Percentiles rank a stretch among this genome's conserved stretches.
Conservation (phyloP, 2,329 filamentous ascomycete genomes). For the Alternaria gaisen region DNA sequence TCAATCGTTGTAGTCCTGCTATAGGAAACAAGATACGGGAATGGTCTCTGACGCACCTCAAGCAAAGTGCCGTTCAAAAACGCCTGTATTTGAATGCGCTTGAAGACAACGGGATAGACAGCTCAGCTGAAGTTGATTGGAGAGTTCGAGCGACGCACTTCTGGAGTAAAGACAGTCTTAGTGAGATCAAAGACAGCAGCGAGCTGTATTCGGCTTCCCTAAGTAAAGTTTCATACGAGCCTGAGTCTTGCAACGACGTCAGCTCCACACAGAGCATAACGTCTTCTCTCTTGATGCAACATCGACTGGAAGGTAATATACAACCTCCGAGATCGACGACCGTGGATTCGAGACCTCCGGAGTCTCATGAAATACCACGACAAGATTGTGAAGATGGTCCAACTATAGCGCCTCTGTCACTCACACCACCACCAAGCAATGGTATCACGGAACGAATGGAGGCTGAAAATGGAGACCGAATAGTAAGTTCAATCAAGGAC, state of each 20-base stretch:
- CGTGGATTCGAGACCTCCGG: background rate
- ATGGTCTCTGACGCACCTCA: background rate
- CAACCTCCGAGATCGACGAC: background rate
- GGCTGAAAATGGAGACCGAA: background rate
- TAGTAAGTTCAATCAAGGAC: background rate
- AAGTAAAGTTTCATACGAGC: background rate
- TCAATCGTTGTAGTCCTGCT: no score
- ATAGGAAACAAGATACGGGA: background rate
- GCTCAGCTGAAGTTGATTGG: background rate
- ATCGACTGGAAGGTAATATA: background rate
- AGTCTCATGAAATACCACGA: background rate
- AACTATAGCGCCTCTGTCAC: background rate
- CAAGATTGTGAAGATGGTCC: background rate
- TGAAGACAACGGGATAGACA: background rate
- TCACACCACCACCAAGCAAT: background rate
- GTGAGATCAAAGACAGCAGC: background rate
- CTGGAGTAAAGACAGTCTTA: background rate
- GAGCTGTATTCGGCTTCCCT: background rate
- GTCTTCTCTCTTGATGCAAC: background rate
- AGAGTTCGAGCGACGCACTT: background rate
- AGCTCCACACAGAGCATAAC: background rate
- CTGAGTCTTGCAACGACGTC: background rate
- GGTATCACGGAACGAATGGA: background rate
- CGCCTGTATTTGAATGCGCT: background rate
- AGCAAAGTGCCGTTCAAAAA: background rate